Base-by-base conservation (phyloP, 2,329 filamentous ascomycete species). In the Cryoendolithus antarcticus region DNA sequence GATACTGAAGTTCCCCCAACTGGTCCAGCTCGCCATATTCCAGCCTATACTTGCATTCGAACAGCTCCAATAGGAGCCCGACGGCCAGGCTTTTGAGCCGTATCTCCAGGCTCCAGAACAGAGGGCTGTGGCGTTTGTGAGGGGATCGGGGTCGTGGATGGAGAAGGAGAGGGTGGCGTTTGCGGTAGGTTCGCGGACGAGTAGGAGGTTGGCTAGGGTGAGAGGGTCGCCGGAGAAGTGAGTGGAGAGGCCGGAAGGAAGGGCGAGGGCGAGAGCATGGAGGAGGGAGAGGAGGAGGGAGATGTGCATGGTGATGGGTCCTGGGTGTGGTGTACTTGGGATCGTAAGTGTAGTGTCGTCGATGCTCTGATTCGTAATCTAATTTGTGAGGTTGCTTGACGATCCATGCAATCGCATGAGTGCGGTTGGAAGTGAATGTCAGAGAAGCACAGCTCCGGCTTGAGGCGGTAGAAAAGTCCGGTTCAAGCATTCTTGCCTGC, bases 101-200 rank as follows among this genome's bases (percentile, higher is more conserved):
- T 44, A 46, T 3, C 19, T 29, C 55, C 55, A 58, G 8, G 40
- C 29, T 9, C 41, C 49, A 6, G 34, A 38, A 47, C 55, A 58
- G 15, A 33, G 39, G 13, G 44, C 37, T n/a, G 43, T 51, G 9
- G 38, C 41, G 27, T 54, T 52, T 34, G 50, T 44, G 6, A 56
- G 45, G 15, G 52, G 48, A 33, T 54, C 48, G 13, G 54, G 53
- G 41, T 58, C 47, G 42, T 52, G 43, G 34, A 56, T 44, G 11
- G 37, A 47, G 48, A 57, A 57, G 11, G 6, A 27, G 34, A 57
- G 32, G 24, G 48, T 45, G 9, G 48, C 49, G 35, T 53, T 53
- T 31, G 40, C 48, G 15, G 31, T 37, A 9, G 41, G 15, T 27
- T 44, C 35, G 33, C 48, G 41, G 11, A 43, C 41, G 32, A 53